Base-by-base conservation (phyloP, 2,329 filamentous ascomycete genomes). In the Fusarium redolens region DNA sequence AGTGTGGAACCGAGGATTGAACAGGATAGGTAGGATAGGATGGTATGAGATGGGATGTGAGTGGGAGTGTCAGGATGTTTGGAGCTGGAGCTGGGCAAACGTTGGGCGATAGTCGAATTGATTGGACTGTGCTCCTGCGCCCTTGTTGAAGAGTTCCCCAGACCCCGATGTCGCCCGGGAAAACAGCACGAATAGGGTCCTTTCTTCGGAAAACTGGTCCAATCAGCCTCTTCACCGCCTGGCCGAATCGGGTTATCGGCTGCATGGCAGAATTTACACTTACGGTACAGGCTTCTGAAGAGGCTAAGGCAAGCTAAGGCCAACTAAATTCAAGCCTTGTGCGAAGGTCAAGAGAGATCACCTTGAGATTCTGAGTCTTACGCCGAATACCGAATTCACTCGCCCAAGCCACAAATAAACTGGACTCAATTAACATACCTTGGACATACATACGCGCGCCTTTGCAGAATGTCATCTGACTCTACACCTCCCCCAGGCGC, bases 1-100 rank as follows among this genome's bases (percentile, higher is more conserved):
- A 64, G 56, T 71, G 76, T 76, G 76, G 76, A 74, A 76, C 74
- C 69, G 66, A 58, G 41, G 58, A 66, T 67, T 48, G 41, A 45
- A 47, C 41, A 56, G 54, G 54, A 56, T 56, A 56, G 54, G 54
- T 56, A 56, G 28, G 40, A 57, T 35, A 25, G 54, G 30, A 47
- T 56, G n/a, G 54, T 57, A 57, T 57, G 31, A 57, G 41, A 57
- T 47, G 54, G 22, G 54, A 57, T 57, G 54, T 48, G 54, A 48
- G 41, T 57, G 54, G 54, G 41, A 57, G 54, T 57, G 54, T 57
- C 54, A 57, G 62, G 62, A 67, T 74, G 73, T 72, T 69, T 76
- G 64, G 71, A 76, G 67, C 70, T 76, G 61, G 69, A 55, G 64
- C 69, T 74, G 64, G 68, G 56, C 62, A 69, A 76, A 71, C 44